Evolutionary conservation across 2,329 filamentous ascomycete genomes (phyloP).

Genomic region (Lecanicillium sp.): DNA sequence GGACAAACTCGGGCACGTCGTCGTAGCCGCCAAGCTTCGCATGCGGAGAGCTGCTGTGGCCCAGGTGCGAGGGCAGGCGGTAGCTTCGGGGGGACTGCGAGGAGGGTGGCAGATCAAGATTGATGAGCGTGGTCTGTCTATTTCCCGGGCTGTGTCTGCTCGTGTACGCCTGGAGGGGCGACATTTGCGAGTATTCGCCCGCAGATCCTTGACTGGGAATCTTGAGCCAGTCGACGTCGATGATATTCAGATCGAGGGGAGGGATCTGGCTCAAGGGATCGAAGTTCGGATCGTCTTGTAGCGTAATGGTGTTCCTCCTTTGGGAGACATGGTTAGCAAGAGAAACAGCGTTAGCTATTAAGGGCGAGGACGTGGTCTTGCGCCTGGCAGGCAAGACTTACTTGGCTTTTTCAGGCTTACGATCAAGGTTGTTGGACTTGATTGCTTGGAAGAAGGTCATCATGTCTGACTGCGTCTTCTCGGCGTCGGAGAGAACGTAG

Average conservation of each 20-base stretch:
- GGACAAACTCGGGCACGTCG: slow-evolving; percentile 22
- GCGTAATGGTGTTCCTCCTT: slow-evolving; percentile 68
- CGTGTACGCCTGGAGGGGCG: slow-evolving; percentile 28
- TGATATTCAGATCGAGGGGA: slow-evolving; percentile 31
- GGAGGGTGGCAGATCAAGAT: slow-evolving; percentile 29
- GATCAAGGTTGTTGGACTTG: slow-evolving; percentile 55
- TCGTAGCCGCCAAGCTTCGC: slow-evolving; percentile 19
- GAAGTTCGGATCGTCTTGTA: slow-evolving; percentile 80
- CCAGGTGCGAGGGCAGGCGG: slow-evolving; percentile 30
- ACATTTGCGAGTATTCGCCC: slow-evolving; percentile 39
- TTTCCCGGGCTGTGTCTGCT: slow-evolving; percentile 25
- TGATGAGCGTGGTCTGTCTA: slow-evolving; percentile 22
- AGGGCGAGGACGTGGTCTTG: too few species aligned
- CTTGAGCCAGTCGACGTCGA: slow-evolving; percentile 27
- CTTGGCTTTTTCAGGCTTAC: slow-evolving; percentile 65
- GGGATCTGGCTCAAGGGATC: slow-evolving; percentile 28
- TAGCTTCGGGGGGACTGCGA: slow-evolving; percentile 28
- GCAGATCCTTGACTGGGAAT: slow-evolving; percentile 32
- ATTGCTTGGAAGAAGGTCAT: slow-evolving; percentile 56
- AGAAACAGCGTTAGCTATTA: not conserved
- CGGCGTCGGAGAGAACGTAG: slow-evolving; percentile 77
- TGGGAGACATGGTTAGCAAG: not conserved
- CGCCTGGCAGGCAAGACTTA: slow-evolving; percentile 37
- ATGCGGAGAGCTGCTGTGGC: slow-evolving; percentile 25
- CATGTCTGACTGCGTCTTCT: slow-evolving; percentile 70